phyloP scores from a whole-genome alignment of 345 rosid genomes.

The Corchorus olitorius region DNA sequence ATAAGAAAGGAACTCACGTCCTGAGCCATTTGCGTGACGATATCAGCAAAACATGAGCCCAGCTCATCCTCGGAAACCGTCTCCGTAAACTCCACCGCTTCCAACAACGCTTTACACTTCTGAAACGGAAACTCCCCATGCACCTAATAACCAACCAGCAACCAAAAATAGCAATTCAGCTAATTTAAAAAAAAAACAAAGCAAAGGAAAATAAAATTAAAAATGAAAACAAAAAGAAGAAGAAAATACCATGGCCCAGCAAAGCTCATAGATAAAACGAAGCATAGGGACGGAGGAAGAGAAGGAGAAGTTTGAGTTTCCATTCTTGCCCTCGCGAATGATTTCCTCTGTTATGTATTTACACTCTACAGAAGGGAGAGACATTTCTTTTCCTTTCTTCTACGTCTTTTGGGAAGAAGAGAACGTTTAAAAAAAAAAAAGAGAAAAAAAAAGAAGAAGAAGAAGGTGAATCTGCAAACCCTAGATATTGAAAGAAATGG shows the following conservation, averaged over 20 bases:
- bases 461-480: neutral
- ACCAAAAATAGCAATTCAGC: conserved; percentile 3
- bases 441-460: neutral
- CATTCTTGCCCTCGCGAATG: conserved; percentile 78
- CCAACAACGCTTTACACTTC: conserved; percentile 78
- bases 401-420: neutral
- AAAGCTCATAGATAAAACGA: conserved; percentile 93
- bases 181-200: no score
- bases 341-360: conserved; percentile 66
- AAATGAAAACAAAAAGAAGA: conserved; percentile 16
- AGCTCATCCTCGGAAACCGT: conserved; percentile 52
- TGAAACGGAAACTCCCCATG: conserved; percentile 88
- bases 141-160: conserved; percentile 52
- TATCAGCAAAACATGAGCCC: conserved; percentile 75
- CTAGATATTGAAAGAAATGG: neutral
- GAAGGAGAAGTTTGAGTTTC: conserved; percentile 55
- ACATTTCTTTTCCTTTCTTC: conserved; percentile 35
- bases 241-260: conserved; percentile 66
- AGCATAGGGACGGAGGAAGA: conserved; percentile 69
- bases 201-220: neutral
- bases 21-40: conserved; percentile 88
- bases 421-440: neutral
- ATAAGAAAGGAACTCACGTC: conserved; percentile 54
- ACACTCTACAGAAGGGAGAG: conserved; percentile 72
- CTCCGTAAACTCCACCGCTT: conserved; percentile 60